Base-by-base conservation (phyloP, 345 rosid genomes). In the Ceriops decandra region DNA sequence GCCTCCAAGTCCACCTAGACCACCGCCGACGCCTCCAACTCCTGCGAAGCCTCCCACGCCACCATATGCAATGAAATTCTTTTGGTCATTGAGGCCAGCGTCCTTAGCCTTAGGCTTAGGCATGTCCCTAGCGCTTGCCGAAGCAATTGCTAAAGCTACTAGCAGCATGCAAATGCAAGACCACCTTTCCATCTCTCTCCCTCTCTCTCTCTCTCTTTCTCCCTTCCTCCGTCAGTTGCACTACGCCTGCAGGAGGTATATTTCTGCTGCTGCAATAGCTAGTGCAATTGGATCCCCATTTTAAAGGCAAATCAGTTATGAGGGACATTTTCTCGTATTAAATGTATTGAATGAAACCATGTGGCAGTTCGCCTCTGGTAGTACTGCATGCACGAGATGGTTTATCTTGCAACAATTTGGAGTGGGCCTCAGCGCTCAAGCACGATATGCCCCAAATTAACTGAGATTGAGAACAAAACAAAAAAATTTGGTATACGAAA, bases 11-110 rank as follows among this genome's bases (percentile, higher is more conserved):
- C 78, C 74, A 6, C 84, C 80, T 5, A 74, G 69, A 4, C 83
- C 77, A 0, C 73, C 68, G 1, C 78, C 66, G 6, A 89, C 98
- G 6, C 79, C 68, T 6, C 91, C 98, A 7, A 90, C 5, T 2
- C 98, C 96, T 2, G 85, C 63, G 63, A 21, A 76, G 52, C 93
- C 96, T 0, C 92, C 80, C 3, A 82, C 67, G 5, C 96, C 96
- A 27, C 93, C 92, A n/a, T 82, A 92, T 19, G 82, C 68, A 32
- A 75, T 27, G 64, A 86, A 85, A 81, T 86, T 87, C 85, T 90
- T 92, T 69, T 87, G 85, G 82, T 92, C 96, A 52, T 74, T 77
- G 31, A 89, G 70, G 7, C 88, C 85, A 16, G 78, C 75, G 20
- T 52, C 68, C 61, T 33, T 61, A 1, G 87, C 17, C 54, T 20